These are phyloP conservation scores for Leishmania tarentolae DNA, from an alignment of 208 protist species.

Conservation along the genomic window DNA sequence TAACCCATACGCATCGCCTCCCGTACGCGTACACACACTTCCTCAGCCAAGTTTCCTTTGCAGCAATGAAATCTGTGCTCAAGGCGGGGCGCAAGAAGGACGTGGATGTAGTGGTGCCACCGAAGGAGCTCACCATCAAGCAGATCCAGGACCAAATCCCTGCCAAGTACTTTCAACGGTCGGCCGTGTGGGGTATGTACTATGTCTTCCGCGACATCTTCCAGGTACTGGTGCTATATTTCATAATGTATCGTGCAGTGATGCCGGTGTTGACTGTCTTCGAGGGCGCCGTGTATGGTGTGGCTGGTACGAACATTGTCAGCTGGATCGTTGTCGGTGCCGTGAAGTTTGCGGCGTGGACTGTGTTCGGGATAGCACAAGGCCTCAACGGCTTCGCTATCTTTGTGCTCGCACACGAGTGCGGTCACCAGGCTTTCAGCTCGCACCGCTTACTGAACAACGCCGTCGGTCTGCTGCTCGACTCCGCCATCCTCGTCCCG, in stretches of 20 bases:
- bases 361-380: constrained; percentile 77
- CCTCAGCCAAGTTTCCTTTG: background rate
- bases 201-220: constrained; percentile 69
- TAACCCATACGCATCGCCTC: background rate
- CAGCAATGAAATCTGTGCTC: constrained; percentile 56
- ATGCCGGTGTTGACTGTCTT: constrained; percentile 38
- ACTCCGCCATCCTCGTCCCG: constrained; percentile 91
- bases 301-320: constrained; percentile 3
- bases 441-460: constrained; percentile 80
- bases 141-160: constrained; percentile 81
- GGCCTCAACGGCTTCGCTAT: constrained; percentile 87
- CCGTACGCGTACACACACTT: background rate
- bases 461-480: constrained; percentile 84
- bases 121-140: constrained; percentile 63
- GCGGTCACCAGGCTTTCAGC: constrained; percentile 94
- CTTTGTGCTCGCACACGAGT: constrained; percentile 96
- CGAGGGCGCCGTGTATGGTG: constrained; percentile 18
- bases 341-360: constrained; percentile 55
- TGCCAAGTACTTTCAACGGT: constrained; percentile 74
- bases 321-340: constrained; percentile 17
- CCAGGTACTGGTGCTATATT: constrained; percentile 56
- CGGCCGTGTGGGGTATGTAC: constrained; percentile 35
- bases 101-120: constrained; percentile 65
- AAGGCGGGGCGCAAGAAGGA: constrained; percentile 66
- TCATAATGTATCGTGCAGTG: constrained; percentile 53